phyloP scores from a whole-genome alignment of 148 eudicot genomes.

The Amaranthus hypochondriacus region DNA sequence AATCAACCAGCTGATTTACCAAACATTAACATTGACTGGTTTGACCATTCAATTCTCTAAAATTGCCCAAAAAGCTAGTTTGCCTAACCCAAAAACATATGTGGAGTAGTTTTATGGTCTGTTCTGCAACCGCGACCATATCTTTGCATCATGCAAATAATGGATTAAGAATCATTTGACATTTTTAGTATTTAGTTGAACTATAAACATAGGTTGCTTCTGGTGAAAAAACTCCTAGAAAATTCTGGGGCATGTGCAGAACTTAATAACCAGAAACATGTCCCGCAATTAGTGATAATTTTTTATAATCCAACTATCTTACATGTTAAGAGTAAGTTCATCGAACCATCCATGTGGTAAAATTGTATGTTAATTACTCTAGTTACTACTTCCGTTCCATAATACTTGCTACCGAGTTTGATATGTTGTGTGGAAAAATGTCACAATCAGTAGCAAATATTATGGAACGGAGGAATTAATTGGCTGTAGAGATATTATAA shows the following conservation, averaged over 20 bases:
- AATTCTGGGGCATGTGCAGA: constrained; percentile 18
- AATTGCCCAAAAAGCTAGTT: no score
- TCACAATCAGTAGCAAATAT: no score
- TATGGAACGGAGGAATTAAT: background rate
- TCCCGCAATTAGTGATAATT: constrained; percentile 11
- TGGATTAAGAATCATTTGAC: background rate
- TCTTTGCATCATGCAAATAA: no score
- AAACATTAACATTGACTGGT: no score
- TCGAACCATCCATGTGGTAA: background rate
- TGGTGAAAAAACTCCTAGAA: background rate
- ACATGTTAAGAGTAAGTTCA: constrained; percentile 10
- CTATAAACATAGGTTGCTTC: background rate
- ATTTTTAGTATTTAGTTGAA: background rate
- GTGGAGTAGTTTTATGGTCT: no score
- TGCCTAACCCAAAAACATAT: no score
- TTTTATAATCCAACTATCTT: background rate
- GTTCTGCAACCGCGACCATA: no score
- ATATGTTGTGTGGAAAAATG: no score
- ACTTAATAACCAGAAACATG: constrained; percentile 13
- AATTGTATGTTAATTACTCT: background rate
- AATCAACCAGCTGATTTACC: no score
- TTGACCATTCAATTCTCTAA: no score
- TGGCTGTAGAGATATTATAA: background rate
- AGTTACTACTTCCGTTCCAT: no score
- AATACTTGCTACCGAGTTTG: no score